A percentile compares a stretch with the other conserved stretches of the same genome.
Conservation (phyloP, 176 grass and related monocot genomes). For the Triticum monococcum region DNA sequence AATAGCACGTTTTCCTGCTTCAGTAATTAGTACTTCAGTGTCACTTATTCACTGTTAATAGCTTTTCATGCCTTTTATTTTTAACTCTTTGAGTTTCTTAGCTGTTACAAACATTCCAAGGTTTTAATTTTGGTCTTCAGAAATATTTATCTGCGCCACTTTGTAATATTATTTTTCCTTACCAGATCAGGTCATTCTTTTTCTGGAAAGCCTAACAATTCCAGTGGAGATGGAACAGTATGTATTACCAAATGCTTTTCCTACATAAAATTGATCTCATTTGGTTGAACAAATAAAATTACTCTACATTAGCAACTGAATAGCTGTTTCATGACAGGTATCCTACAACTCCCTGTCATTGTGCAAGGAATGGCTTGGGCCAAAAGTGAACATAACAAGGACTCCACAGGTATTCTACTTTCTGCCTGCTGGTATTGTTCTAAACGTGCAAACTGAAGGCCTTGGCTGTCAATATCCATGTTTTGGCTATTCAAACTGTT, state of each 20-base stretch:
- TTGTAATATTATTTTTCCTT: constrained; percentile 45
- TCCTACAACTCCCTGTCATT: constrained; percentile 95
- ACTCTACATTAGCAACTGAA: constrained; percentile 20
- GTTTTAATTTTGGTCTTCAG: constrained; percentile 13
- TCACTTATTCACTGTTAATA: background rate
- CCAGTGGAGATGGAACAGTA: constrained; percentile 89
- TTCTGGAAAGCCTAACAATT: constrained; percentile 65
- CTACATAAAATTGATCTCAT: constrained; percentile 15
- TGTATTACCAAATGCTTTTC: constrained; percentile 40
- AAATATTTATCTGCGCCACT: constrained; percentile 3
- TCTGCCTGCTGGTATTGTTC: constrained; percentile 4
- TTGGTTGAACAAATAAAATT: constrained; percentile 24
- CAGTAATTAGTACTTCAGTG: background rate
- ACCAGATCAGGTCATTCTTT: constrained; percentile 94
- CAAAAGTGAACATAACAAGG: constrained; percentile 97
- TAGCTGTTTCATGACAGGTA: constrained; percentile 53
- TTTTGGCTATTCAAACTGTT: constrained; percentile 12
- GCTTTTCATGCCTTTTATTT: background rate
- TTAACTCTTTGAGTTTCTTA: constrained; percentile 17
- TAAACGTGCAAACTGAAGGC: background rate
- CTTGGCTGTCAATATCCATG: constrained; percentile 5
- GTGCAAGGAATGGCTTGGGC: constrained; percentile 97
- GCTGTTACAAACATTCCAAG: background rate
- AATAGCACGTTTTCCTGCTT: background rate
- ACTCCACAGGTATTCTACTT: constrained; percentile 70